A percentile compares a stretch with the other conserved stretches of the same genome.
Evolutionary conservation across 306 rosid species (phyloP).

Genomic region (Dicorynia guianensis): DNA sequence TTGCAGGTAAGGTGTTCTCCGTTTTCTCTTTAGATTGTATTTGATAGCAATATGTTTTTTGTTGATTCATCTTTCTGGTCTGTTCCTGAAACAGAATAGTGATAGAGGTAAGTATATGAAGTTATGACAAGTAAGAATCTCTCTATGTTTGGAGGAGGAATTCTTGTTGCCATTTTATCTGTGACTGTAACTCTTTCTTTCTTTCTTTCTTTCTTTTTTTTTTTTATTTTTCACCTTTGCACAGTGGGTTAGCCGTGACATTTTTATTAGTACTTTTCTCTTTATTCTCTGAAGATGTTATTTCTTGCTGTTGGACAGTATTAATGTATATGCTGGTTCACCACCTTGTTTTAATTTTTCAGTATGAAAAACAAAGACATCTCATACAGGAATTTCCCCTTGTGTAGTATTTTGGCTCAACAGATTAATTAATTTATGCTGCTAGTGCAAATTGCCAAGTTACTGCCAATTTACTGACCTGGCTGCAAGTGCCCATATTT

Average conservation of each 20-base stretch:
- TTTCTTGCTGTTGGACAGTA: constrained; percentile 6
- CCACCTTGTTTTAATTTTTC: neutral
- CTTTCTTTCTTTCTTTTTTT: neutral
- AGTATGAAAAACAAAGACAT: neutral
- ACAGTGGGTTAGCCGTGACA: neutral
- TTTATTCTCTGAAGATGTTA: neutral
- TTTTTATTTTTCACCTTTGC: neutral
- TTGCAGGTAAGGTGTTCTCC: constrained; percentile 71
- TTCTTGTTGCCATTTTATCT: neutral
- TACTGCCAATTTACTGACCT: constrained; percentile 12
- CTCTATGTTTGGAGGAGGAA: neutral
- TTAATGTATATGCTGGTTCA: constrained; percentile 6
- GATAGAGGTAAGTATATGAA: neutral
- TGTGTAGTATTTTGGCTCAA: neutral
- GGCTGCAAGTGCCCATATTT: constrained; percentile 2
- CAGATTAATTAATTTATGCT: constrained; percentile 19
- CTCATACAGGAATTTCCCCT: neutral
- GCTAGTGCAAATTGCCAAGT: neutral
- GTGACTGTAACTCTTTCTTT: neutral
- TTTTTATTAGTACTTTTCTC: neutral
- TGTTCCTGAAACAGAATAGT: neutral
- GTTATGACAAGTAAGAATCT: constrained; percentile 11
- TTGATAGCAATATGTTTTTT: constrained; percentile 20
- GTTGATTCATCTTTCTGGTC: constrained; percentile 12
- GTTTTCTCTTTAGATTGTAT: constrained; percentile 26